Base-by-base conservation (phyloP, 257 asterid species). In the Penstemon davidsonii region DNA sequence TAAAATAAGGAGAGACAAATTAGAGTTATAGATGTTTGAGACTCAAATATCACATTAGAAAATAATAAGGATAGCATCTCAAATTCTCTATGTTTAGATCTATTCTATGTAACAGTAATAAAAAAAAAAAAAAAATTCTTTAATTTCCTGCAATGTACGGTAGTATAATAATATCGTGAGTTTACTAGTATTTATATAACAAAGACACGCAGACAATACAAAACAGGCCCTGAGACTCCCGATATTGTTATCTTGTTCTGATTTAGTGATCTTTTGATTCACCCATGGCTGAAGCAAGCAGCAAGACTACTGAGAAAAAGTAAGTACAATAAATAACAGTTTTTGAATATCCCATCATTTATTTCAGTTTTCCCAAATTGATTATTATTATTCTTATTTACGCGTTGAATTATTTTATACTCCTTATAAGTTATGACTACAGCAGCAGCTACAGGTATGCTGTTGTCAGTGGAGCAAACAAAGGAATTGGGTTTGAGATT, bases 381-480 rank as follows among this genome's bases (percentile, higher is more conserved):
- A 56, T 25, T 19, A 11, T 58, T 7, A 4, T 38, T 8, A 45
- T 58, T 58, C 0, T 46, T 4, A 7, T 8, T 0, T 46, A 8
- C 11, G 51, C 3, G 11, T 8, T 5, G 10, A 7, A 6, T 46
- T 6, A 6, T 3, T 46, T 46, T 2, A 3, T 7, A 0, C 9
- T 45, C 9, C 8, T 6, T 6, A 11, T 3, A 49, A 49, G n/a
- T 2, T 47, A 7, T 47, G 9, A 49, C 44, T 44, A 70, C n/a
- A n/a, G n/a, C n/a, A n/a, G n/a, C n/a, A n/a, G n/a, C n/a, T n/a
- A n/a, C 73, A 80, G 86, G 69, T 56, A 49, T 66, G 92, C 87
- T 47, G 82, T 86, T 47, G 91, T 86, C 8, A 77, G 81, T 0
- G 85, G 88, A 41, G 79, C 81, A 52, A 81, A 81, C 59, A 81